Evolutionary conservation across 116 monocot genomes (phyloP).

Genomic region (Iris pallida): DNA sequence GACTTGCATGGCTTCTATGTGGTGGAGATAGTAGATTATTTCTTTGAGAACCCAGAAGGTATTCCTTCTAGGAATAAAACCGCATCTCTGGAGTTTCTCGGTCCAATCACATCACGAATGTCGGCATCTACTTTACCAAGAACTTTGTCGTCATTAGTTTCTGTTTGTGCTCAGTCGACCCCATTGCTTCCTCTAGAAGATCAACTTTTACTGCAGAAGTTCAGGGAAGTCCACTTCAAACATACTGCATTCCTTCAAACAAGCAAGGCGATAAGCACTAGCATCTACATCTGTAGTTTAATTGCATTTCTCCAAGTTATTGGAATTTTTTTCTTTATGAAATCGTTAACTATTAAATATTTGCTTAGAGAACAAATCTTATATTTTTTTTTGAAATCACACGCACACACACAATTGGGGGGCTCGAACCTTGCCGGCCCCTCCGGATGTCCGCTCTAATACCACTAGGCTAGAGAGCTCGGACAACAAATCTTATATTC

Average conservation of each 20-base stretch:
- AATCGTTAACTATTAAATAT: too few species aligned
- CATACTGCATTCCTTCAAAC: conserved; percentile 53
- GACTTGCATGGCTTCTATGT: conserved; percentile 62
- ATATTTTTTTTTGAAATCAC: too few species aligned
- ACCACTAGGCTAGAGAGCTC: too few species aligned
- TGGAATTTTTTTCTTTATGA: background rate
- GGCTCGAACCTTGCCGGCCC: too few species aligned
- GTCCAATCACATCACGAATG: conserved; percentile 66
- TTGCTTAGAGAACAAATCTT: too few species aligned
- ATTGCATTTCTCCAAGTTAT: background rate
- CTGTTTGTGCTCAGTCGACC: conserved; percentile 21
- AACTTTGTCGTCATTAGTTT: conserved; percentile 38
- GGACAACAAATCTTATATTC: too few species aligned
- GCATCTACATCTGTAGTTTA: conserved; percentile 72
- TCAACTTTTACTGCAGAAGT: conserved; percentile 53
- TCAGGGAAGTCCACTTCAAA: conserved; percentile 90
- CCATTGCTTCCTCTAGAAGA: conserved; percentile 53
- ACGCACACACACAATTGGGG: too few species aligned
- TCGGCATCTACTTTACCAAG: conserved; percentile 63
- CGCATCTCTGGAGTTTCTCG: conserved; percentile 45
- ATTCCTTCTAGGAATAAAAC: conserved; percentile 51
- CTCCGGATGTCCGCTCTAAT: too few species aligned
- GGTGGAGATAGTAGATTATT: conserved; percentile 72
- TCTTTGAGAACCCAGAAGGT: conserved; percentile 95
- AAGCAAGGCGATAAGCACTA: conserved; percentile 78